Percentiles rank a stretch among this genome's conserved stretches.
Conservation (phyloP, 2,329 filamentous ascomycete genomes). For the Lomentospora prolificans region DNA sequence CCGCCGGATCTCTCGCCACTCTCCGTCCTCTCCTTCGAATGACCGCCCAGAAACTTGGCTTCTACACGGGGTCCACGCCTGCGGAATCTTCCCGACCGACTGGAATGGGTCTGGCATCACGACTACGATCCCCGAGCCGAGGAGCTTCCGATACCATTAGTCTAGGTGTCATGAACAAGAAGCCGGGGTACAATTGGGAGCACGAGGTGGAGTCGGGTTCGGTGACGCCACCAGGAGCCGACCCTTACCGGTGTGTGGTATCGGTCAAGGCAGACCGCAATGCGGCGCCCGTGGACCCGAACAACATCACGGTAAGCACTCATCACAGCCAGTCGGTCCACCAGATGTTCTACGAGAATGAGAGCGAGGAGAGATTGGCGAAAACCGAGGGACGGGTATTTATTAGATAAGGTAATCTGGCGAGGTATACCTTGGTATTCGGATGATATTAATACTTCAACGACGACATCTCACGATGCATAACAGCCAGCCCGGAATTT, state of each 20-base stretch:
- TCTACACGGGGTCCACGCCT: background rate
- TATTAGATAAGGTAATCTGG: too few species aligned
- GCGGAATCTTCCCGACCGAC: background rate
- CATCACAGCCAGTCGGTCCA: constrained; percentile 1
- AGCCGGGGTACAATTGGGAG: background rate
- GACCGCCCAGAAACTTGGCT: constrained; percentile 22
- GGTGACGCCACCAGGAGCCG: background rate
- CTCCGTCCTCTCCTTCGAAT: constrained; percentile 32
- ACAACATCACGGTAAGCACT: background rate
- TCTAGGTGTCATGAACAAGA: background rate
- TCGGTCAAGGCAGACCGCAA: background rate
- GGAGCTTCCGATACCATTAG: background rate
- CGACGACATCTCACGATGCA: too few species aligned
- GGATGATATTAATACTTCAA: too few species aligned
- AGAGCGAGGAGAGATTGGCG: constrained; percentile 5
- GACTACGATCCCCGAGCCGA: background rate
- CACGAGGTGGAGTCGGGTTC: background rate
- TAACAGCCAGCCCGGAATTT: too few species aligned
- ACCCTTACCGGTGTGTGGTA: background rate
- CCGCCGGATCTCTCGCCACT: constrained; percentile 36
- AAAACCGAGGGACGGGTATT: background rate
- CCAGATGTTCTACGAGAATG: background rate
- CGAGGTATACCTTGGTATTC: too few species aligned
- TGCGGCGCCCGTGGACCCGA: background rate
- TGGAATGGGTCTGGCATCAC: background rate